Evolutionary conservation across 768 basidiomycete genomes (phyloP).

Genomic region (Tricholoma sp.): DNA sequence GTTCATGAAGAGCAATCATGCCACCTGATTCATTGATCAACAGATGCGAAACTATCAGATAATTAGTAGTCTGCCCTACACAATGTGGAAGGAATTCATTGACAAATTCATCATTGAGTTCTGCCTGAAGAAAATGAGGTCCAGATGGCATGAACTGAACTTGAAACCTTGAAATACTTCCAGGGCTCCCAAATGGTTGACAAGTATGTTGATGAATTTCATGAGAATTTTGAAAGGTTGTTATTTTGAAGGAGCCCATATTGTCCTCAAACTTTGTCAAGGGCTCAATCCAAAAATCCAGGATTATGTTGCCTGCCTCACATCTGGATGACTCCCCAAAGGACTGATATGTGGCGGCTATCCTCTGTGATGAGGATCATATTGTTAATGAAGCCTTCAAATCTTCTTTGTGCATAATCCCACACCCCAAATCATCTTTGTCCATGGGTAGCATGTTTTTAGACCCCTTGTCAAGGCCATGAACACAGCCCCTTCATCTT

Average conservation of each 20-base stretch:
- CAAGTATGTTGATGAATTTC: not conserved
- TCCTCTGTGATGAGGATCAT: too few relatives aligned
- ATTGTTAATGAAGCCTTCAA: too few relatives aligned
- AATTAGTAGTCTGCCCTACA: not conserved
- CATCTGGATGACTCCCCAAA: too few relatives aligned
- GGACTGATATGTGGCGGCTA: too few relatives aligned
- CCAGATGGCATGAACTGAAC: too few relatives aligned
- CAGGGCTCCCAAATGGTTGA: too few relatives aligned
- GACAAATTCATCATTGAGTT: not conserved
- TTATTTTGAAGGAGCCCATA: not conserved
- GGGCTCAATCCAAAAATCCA: not conserved
- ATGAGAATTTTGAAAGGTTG: not conserved
- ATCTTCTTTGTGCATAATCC: not conserved
- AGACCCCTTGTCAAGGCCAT: not conserved
- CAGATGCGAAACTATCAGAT: not conserved
- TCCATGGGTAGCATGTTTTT: not conserved
- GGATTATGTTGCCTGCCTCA: too few relatives aligned
- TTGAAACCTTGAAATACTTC: too few relatives aligned
- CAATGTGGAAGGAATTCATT: not conserved
- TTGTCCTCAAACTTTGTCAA: not conserved
- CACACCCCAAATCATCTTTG: not conserved
- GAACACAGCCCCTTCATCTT: not conserved
- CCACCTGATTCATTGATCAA: not conserved
- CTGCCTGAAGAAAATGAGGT: too few relatives aligned
- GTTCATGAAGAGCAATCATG: not conserved